Evolutionary conservation across 768 basidiomycete species (phyloP), one percentile per base, ranked within the genome.

Genomic region (Boletus pseudopeckii): DNA sequence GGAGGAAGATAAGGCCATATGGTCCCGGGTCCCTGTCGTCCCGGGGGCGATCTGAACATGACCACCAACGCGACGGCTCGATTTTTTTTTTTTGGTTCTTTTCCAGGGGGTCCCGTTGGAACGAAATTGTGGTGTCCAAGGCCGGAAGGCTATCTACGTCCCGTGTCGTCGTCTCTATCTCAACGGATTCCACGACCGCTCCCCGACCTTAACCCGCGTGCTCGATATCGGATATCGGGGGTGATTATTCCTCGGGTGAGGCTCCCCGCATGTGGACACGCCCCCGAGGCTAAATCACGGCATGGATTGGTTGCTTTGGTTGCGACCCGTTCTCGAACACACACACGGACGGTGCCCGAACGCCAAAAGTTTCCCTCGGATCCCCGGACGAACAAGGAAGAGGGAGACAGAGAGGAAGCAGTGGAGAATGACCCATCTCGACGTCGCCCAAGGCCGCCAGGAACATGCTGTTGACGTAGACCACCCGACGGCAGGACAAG

Each of bases 191-290:
- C 48, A 41, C 18, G 37, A 38, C 33, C 39, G 38, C 30, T 24
- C 15, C 41, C 39, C 34, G 32, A 52, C 38, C 36, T 48, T 43
- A 34, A 56, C 39, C 50, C 48, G 56, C 55, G 42, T 61, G 53
- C 34, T 44, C 24, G 36, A 50, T 40, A 36, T 15, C 18, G 20
- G 20, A 20, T 14, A 26, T 54, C 45, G 3, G 41, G 41, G 28
- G 28, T 28, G 28, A 7, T 28, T 28, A 28, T 28, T 9, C 28
- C 28, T 28, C 28, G 28, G 28, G 28, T 28, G 28, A 28, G 28
- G 28, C 8, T 28, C 28, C 28, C 7, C 28, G 28, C 28, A 28
- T 28, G 28, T 28, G 28, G 1, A 28, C 28, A 9, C 28, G 28
- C 8, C 28, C n/a, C 8, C 28, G 28, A 28, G 28, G 28, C 8